Percentiles rank a stretch among this genome's conserved stretches.
Conservation (phyloP, 2,329 filamentous ascomycete species). For the Cadophora luteo-olivacea region DNA sequence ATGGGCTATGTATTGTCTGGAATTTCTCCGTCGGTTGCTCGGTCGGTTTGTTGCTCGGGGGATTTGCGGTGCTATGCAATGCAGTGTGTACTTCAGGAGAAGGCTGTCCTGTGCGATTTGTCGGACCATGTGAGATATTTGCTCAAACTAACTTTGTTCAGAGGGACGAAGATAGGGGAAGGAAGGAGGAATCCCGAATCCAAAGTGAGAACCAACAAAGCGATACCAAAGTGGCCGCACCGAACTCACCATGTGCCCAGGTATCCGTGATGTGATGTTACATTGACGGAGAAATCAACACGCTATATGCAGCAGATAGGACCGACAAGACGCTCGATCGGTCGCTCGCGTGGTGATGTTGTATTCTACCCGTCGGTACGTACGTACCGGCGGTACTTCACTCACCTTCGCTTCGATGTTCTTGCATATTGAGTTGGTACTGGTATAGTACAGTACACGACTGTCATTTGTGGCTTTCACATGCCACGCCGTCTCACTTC, state of each 20-base stretch:
- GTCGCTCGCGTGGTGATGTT: conserved; percentile 3
- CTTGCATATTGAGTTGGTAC: background rate
- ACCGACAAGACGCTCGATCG: background rate
- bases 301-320: background rate
- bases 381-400: background rate
- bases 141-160: too few species aligned
- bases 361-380: background rate
- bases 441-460: background rate
- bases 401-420: background rate
- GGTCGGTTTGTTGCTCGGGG: background rate
- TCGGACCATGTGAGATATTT: background rate
- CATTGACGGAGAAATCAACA: background rate
- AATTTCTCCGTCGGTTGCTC: conserved; percentile 11
- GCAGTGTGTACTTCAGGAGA: background rate
- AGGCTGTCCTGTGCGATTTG: background rate
- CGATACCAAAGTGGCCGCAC: too few species aligned
- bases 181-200: background rate
- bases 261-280: background rate
- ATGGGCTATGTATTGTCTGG: background rate
- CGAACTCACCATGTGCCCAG: background rate
- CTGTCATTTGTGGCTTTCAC: conserved; percentile 1
- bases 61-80: background rate
- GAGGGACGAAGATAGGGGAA: too few species aligned
- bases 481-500: background rate
- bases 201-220: background rate